These are phyloP conservation scores for Fusarium sp. DNA, from an alignment of 2,329 filamentous ascomycete genomes.

Conservation along the genomic window DNA sequence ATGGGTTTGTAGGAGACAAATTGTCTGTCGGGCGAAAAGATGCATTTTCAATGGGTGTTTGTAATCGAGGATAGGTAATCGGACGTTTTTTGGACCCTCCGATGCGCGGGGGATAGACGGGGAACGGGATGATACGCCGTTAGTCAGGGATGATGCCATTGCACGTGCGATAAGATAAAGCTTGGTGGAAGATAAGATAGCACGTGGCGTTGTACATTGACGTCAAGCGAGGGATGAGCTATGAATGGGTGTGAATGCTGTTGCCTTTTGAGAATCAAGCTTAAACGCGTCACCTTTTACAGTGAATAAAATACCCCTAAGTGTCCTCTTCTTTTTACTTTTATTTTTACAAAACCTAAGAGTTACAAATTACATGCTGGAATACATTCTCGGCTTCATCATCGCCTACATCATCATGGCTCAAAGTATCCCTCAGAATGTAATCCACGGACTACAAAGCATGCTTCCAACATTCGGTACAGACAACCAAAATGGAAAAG, in stretches of 20 bases:
- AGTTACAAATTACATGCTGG: conserved; percentile 27
- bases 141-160: conserved; percentile 43
- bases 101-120: conserved; percentile 31
- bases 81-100: conserved; percentile 27
- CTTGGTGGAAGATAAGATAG: conserved; percentile 24
- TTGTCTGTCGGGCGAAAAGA: background rate
- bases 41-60: conserved; percentile 38
- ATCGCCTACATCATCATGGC: conserved; percentile 44
- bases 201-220: conserved; percentile 28
- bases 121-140: conserved; percentile 28
- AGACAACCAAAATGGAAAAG: conserved; percentile 3
- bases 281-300: conserved; percentile 35
- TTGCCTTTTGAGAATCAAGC: conserved; percentile 27
- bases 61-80: conserved; percentile 34
- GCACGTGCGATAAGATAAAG: conserved; percentile 42
- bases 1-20: background rate
- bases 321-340: background rate
- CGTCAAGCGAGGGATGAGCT: conserved; percentile 20
- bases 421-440: conserved; percentile 42
- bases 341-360: background rate
- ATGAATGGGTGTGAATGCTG: conserved; percentile 25
- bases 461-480: conserved; percentile 10
- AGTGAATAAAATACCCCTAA: background rate
- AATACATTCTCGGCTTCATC: conserved; percentile 27
- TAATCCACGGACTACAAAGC: conserved; percentile 36